Base-by-base conservation (phyloP, 306 rosid genomes). In the Fragaria nilgerrensis region DNA sequence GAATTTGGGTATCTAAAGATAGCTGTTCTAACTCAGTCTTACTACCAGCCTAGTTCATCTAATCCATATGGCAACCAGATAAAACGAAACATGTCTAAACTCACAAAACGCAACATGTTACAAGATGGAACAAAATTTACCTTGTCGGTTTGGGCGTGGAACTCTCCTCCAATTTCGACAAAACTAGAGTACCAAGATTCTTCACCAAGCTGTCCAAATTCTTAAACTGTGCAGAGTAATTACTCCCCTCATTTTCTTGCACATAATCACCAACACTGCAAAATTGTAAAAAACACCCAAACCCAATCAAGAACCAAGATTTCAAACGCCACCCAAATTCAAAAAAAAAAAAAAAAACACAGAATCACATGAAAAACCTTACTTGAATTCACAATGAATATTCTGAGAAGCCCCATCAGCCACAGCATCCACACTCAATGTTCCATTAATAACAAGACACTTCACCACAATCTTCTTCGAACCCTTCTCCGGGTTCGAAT, bases 391-490 rank as follows among this genome's bases (percentile, higher is more conserved):
- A 36, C 88, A 86, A 78, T 91, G 91, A 3, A 86, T 47, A 36
- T 95, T 96, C 75, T 89, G 82, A 5, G 89, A 76, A 72, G 77
- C 82, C 53, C 89, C 88, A 67, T 81, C 80, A 63, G 86, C 73
- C 75, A 95, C 75, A 77, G 90, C 93, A 82, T 89, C 86, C 39
- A 95, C 83, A 8, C 88, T 83, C 72, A 95, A 81, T 22, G 86
- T 87, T 7, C 73, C 89, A 69, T 89, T 82, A 89, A 95, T 87
- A 2, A 83, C 97, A 13, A 95, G 91, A 75, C 96, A 91, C 87
- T 92, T 95, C 16, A 92, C 96, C 67, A 92, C 55, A 52, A 95
- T 89, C 79, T 92, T 92, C 87, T 89, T 84, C 55, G 81, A 78
- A 66, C 65, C 84, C 78, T 81, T 90, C 34, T 90, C 99, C 9